Conservation (phyloP, 495 filamentous ascomycete species). For the Beverwykella pulmonaria region DNA sequence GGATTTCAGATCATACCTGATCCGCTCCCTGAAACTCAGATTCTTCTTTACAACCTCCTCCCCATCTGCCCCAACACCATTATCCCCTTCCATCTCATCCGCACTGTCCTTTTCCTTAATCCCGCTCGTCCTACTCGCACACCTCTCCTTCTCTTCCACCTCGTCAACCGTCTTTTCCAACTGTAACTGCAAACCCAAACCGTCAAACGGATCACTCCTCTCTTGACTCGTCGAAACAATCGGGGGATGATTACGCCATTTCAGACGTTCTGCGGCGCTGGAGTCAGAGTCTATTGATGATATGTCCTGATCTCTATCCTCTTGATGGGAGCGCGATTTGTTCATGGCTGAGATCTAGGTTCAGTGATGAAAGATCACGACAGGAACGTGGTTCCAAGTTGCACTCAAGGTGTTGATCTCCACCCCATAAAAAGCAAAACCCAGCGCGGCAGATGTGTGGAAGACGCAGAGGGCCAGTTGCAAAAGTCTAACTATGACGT, state of each 20-base stretch:
- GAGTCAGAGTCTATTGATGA: conserved; percentile 14
- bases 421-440: not conserved
- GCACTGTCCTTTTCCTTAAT: not conserved
- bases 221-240: conserved; percentile 9
- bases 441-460: not conserved
- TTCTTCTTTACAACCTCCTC: conserved; percentile 14
- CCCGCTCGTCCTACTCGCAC: not conserved
- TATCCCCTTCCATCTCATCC: not conserved
- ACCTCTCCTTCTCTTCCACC: not conserved
- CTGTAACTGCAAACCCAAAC: not conserved
- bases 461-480: not conserved
- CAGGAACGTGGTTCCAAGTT: not conserved
- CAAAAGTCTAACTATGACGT: not conserved
- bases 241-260: conserved; percentile 26
- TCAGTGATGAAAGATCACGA: not conserved
- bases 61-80: conserved; percentile 1
- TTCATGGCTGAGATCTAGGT: not conserved
- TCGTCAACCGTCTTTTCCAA: not conserved
- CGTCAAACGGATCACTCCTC: conserved; percentile 18
- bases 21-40: conserved; percentile 30
- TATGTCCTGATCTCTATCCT: not conserved
- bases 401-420: not conserved
- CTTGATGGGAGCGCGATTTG: not conserved
- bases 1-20: conserved; percentile 17
- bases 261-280: conserved; percentile 13